Evolutionary conservation across 2,329 filamentous ascomycete genomes (phyloP), one percentile per base, ranked within the genome.

Genomic region (Fusarium sp.): DNA sequence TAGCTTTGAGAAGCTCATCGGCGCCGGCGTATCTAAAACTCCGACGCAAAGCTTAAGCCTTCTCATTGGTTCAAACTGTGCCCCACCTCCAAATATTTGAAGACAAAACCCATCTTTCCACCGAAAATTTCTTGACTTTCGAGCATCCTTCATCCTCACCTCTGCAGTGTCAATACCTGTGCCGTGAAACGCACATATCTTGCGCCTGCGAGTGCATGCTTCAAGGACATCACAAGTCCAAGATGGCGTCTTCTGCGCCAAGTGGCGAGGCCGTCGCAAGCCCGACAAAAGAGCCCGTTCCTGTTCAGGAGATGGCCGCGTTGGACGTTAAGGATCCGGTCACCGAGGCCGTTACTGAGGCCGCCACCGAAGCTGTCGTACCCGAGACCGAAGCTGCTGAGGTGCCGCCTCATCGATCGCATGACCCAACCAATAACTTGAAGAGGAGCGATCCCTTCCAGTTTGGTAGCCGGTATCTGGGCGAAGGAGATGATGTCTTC

Each of bases 391-490:
- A 62, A 49, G 53, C 64, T 62, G 45, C 46, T 46, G 49, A 75
- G 53, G 71, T 86, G 30, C 85, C 87, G 55, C 78, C 89, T 35
- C 87, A 91, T 73, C 88, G 89, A 69, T 92, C 91, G 22, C 91
- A 94, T 78, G 86, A 92, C 74, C 89, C 92, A 39, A 75, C 82
- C 67, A 81, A 90, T 78, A 96, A 94, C 78, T 84, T 91, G 81
- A 98, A 98, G 83, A 88, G 93, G 74, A 92, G 83, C 76, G 94
- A 97, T 76, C 96, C 96, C 19, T 99, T 98, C 80, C 91, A 96
- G 80, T 99, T 99, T 79, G 96, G 96, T 64, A 96, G 92, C 47
- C 92, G 95, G 62, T 92, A 87, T 75, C 88, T 99, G 51, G 89
- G 92, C 74, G 86, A 95, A 78, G 88, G 89, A 76, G 94, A 97